phyloP scores from a whole-genome alignment of 2,329 filamentous ascomycete species.

The Aspergillus uvarum region DNA sequence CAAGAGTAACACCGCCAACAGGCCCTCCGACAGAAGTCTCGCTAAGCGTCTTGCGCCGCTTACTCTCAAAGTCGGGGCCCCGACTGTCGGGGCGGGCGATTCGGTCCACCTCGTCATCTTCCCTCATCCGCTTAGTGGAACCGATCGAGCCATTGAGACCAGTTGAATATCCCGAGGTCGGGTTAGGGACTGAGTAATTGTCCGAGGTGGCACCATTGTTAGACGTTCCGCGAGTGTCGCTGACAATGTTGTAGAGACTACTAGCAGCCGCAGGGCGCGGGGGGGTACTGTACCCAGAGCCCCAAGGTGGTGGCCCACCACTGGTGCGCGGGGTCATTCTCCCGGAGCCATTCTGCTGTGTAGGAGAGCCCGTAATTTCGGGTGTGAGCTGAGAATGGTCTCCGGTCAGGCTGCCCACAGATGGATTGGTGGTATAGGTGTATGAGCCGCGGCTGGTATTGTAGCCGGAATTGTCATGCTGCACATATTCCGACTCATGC shows the following conservation, averaged over 20 bases:
- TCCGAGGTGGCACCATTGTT: slow-evolving; percentile 67
- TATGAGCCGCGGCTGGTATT: slow-evolving; percentile 71
- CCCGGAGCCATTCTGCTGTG: slow-evolving; percentile 75
- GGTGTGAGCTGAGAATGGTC: slow-evolving; percentile 76
- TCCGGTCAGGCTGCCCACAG: slow-evolving; percentile 64
- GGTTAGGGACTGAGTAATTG: slow-evolving; percentile 68
- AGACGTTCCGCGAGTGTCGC: slow-evolving; percentile 67
- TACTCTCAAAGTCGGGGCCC: slow-evolving; percentile 62
- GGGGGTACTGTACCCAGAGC: slow-evolving; percentile 73
- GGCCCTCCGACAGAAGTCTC: slow-evolving; percentile 55
- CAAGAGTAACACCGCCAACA: slow-evolving; percentile 40
- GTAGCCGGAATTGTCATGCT: slow-evolving; percentile 71
- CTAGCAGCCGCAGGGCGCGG: slow-evolving; percentile 70
- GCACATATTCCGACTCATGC: slow-evolving; percentile 75
- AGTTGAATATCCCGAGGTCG: slow-evolving; percentile 51
- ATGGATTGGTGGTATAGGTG: slow-evolving; percentile 68
- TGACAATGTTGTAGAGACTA: slow-evolving; percentile 87
- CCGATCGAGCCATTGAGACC: slow-evolving; percentile 66
- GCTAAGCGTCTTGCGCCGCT: slow-evolving; percentile 76
- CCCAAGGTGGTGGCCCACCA: slow-evolving; percentile 69
- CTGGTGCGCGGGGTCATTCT: slow-evolving; percentile 83
- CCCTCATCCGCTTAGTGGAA: slow-evolving; percentile 62
- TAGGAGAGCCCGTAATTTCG: slow-evolving; percentile 79
- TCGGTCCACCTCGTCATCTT: slow-evolving; percentile 65
- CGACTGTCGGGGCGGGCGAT: slow-evolving; percentile 63